phyloP scores from a whole-genome alignment of 306 rosid species.

The Fragaria ananassa region DNA sequence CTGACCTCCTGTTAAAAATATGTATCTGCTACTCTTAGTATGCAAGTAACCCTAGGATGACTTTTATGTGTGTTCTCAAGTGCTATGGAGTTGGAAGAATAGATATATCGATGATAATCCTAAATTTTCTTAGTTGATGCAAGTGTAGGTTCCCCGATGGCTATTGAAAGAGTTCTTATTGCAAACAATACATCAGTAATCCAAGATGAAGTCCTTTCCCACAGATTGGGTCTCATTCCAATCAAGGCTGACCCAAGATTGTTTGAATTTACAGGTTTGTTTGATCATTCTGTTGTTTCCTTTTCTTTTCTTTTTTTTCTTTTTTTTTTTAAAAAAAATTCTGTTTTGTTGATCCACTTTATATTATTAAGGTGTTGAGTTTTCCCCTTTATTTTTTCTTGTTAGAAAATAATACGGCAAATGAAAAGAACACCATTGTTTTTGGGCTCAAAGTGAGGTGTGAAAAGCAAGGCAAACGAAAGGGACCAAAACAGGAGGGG shows the following conservation, averaged over 20 bases:
- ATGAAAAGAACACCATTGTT: conserved; percentile 86
- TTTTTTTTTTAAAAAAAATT: background rate
- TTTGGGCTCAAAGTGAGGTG: conserved; percentile 71
- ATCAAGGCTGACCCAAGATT: conserved; percentile 80
- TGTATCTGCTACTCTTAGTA: background rate
- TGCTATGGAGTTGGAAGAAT: background rate
- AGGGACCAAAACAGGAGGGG: background rate
- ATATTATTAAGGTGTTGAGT: background rate
- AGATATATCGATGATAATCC: background rate
- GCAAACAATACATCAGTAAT: conserved; percentile 80
- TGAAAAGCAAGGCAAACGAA: conserved; percentile 8
- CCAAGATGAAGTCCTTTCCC: conserved; percentile 96
- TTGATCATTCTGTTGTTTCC: conserved; percentile 7
- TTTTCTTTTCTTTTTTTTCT: background rate
- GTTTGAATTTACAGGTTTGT: conserved; percentile 78
- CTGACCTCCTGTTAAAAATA: background rate
- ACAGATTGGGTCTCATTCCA: conserved; percentile 93
- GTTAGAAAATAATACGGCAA: conserved; percentile 53
- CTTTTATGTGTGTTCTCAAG: background rate
- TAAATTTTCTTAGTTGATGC: background rate
- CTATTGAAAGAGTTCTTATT: conserved; percentile 84
- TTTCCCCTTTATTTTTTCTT: background rate
- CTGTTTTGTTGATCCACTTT: background rate
- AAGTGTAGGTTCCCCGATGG: conserved; percentile 87
- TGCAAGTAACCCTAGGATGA: background rate